Percentiles rank a stretch among this genome's conserved stretches.
Evolutionary conservation across 2,329 filamentous ascomycete genomes (phyloP).

Genomic region (Clonostachys byssicola): DNA sequence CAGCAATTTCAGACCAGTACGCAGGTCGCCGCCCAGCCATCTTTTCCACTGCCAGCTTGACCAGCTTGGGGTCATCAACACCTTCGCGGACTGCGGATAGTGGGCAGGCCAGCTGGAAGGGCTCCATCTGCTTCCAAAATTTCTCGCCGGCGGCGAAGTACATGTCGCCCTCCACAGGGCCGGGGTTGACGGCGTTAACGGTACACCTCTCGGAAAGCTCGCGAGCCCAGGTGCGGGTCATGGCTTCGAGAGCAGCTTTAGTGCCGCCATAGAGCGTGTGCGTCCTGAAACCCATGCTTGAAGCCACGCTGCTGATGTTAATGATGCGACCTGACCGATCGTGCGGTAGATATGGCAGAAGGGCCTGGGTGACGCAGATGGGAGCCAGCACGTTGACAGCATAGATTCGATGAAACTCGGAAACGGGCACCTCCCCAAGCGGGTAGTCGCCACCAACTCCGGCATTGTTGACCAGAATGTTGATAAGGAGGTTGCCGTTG

Average conservation of each 20-base stretch:
- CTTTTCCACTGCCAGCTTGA: slow-evolving; percentile 20
- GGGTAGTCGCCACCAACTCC: slow-evolving; percentile 61
- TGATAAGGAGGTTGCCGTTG: background rate
- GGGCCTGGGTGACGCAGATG: slow-evolving; percentile 70
- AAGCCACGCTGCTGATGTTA: slow-evolving; percentile 45
- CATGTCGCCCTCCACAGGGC: slow-evolving; percentile 46
- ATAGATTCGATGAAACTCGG: slow-evolving; percentile 67
- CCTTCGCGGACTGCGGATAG: background rate
- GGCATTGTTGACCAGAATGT: slow-evolving; percentile 83
- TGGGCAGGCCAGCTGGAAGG: background rate
- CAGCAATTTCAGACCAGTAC: slow-evolving; percentile 55
- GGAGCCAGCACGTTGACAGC: slow-evolving; percentile 78
- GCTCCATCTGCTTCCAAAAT: background rate
- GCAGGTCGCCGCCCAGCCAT: slow-evolving; percentile 27
- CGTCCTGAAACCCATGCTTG: slow-evolving; percentile 39
- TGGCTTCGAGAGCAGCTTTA: slow-evolving; percentile 50
- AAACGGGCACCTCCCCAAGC: slow-evolving; percentile 53
- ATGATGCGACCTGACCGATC: slow-evolving; percentile 60
- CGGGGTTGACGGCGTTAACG: slow-evolving; percentile 51
- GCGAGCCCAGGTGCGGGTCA: slow-evolving; percentile 50
- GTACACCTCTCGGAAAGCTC: slow-evolving; percentile 46
- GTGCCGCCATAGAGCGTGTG: slow-evolving; percentile 49
- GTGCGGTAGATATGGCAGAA: slow-evolving; percentile 61
- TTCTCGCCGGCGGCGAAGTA: slow-evolving; percentile 19
- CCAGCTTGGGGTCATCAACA: slow-evolving; percentile 19